Evolutionary conservation across 192 early-diverging fungal genomes (phyloP).

Genomic region (Dissophora ornata): DNA sequence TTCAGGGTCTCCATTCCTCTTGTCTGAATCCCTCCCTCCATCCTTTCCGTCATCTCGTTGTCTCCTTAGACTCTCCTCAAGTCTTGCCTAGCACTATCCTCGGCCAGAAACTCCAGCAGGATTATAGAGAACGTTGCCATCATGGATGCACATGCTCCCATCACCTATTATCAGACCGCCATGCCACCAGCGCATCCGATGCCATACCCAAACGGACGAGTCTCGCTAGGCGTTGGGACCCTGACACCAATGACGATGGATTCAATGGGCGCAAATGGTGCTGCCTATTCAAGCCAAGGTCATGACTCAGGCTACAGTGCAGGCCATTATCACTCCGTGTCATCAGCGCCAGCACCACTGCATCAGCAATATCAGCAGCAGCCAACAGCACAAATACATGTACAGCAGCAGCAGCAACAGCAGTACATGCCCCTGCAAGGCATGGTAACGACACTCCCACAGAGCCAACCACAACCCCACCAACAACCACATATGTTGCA

Average conservation of each 20-base stretch:
- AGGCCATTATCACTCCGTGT: conserved; percentile 24
- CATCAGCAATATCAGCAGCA: conserved; percentile 28
- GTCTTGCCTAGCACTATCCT: too few relatives aligned
- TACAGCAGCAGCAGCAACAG: conserved; percentile 38
- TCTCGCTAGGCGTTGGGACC: conserved; percentile 10
- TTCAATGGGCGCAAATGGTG: conserved; percentile 2
- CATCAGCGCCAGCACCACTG: conserved; percentile 10
- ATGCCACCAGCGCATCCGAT: conserved; percentile 22
- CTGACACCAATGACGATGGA: conserved; percentile 28
- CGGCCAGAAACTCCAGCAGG: not conserved
- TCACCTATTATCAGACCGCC: conserved; percentile 39
- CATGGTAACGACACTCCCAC: conserved; percentile 7
- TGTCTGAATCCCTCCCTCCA: too few relatives aligned
- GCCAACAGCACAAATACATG: conserved; percentile 3
- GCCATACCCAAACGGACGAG: conserved; percentile 18
- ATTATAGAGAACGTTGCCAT: not conserved
- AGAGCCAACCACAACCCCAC: conserved; percentile 18
- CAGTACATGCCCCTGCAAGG: conserved; percentile 32
- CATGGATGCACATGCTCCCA: conserved; percentile 30
- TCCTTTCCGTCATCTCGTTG: too few relatives aligned
- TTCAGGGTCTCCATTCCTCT: too few relatives aligned
- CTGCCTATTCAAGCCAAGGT: conserved; percentile 1
- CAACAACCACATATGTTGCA: conserved; percentile 21
- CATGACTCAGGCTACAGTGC: conserved; percentile 31
- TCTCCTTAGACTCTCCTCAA: too few relatives aligned